Conservation (phyloP, 2,329 filamentous ascomycete species). For the Zelopaecilomyces penicillatus region DNA sequence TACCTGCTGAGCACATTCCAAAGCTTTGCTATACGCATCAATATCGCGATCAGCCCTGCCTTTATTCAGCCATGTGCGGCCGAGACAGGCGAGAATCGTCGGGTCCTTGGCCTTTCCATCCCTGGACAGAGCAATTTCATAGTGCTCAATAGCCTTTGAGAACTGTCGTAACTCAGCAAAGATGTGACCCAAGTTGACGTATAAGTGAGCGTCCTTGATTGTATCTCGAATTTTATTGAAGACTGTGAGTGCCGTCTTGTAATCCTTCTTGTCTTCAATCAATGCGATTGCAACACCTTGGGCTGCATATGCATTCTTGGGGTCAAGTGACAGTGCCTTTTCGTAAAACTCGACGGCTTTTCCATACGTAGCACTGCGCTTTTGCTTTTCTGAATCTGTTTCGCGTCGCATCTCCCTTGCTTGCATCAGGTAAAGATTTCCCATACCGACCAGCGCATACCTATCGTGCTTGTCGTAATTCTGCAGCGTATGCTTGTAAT, state of each 20-base stretch:
- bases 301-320: slow-evolving; percentile 90
- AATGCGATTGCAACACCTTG: slow-evolving; percentile 93
- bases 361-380: slow-evolving; percentile 76
- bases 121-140: slow-evolving; percentile 75
- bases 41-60: slow-evolving; percentile 56
- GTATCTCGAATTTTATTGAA: slow-evolving; percentile 88
- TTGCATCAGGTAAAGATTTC: slow-evolving; percentile 78
- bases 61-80: slow-evolving; percentile 77
- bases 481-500: slow-evolving; percentile 94
- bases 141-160: slow-evolving; percentile 86
- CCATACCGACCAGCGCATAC: slow-evolving; percentile 96
- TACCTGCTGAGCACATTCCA: slow-evolving; percentile 58
- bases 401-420: slow-evolving; percentile 93
- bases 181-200: slow-evolving; percentile 87
- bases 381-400: slow-evolving; percentile 82
- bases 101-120: slow-evolving; percentile 67
- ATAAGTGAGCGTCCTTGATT: slow-evolving; percentile 78
- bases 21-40: slow-evolving; percentile 47
- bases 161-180: slow-evolving; percentile 88
- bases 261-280: slow-evolving; percentile 89
- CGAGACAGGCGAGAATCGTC: slow-evolving; percentile 74
- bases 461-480: slow-evolving; percentile 94
- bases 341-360: slow-evolving; percentile 98
- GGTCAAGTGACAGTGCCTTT: slow-evolving; percentile 90
- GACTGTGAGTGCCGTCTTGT: slow-evolving; percentile 71